These are phyloP conservation scores for Quercus mongolica DNA, from an alignment of 306 rosid genomes.

Conservation along the genomic window DNA sequence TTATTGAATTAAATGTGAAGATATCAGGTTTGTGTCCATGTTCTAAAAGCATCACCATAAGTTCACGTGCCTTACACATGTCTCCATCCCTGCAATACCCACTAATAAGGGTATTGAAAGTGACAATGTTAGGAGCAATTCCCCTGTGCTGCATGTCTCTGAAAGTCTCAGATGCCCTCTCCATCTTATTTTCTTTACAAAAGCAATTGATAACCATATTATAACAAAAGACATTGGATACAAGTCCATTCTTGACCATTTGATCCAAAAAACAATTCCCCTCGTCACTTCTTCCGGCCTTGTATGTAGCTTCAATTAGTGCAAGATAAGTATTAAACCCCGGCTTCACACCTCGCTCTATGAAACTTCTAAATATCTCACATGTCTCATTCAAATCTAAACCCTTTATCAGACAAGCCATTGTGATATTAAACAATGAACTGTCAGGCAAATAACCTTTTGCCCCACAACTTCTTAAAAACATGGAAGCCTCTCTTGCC, in stretches of 20 bases:
- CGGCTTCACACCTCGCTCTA: slow-evolving; percentile 51
- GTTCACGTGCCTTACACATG: slow-evolving; percentile 47
- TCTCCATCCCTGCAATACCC: slow-evolving; percentile 66
- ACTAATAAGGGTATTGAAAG: slow-evolving; percentile 72
- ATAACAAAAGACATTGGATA: slow-evolving; percentile 54
- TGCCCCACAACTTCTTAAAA: slow-evolving; percentile 42
- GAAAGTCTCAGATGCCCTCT: slow-evolving; percentile 53
- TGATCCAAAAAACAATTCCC: slow-evolving; percentile 46
- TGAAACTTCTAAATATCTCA: slow-evolving; percentile 49
- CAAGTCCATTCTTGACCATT: slow-evolving; percentile 51
- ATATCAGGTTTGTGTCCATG: slow-evolving; percentile 61
- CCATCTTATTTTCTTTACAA: slow-evolving; percentile 59
- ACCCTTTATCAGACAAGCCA: slow-evolving; percentile 68
- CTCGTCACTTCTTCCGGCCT: slow-evolving; percentile 35
- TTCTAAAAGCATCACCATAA: slow-evolving; percentile 61
- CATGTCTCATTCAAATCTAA: slow-evolving; percentile 36
- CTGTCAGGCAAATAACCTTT: slow-evolving; percentile 59
- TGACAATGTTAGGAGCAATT: slow-evolving; percentile 68
- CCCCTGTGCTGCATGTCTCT: slow-evolving; percentile 52
- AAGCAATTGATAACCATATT: slow-evolving; percentile 74
- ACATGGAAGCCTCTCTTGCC: slow-evolving; percentile 46
- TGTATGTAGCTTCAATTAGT: slow-evolving; percentile 58
- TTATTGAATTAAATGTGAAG: slow-evolving; percentile 72
- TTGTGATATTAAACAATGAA: slow-evolving; percentile 50
- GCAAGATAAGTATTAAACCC: slow-evolving; percentile 52